phyloP scores from a whole-genome alignment of 106 monocot species.

The Dioscorea zingiberensis region DNA sequence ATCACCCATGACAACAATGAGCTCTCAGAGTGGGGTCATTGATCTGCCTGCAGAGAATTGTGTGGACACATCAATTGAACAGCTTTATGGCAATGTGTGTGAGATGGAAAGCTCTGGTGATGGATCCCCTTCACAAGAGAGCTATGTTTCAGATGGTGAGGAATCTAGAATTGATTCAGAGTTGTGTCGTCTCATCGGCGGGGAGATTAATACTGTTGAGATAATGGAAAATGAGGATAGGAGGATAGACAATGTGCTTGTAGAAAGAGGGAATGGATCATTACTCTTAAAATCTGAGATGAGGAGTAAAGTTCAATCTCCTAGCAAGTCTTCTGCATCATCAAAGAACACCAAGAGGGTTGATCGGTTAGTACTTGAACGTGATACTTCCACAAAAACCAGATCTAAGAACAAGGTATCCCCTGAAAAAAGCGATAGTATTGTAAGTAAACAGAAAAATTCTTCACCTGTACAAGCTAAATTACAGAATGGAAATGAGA shows the following conservation, averaged over 20 bases:
- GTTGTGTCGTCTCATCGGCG: slow-evolving; percentile 80
- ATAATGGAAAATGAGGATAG: slow-evolving; percentile 41
- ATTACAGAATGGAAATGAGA: slow-evolving; percentile 28
- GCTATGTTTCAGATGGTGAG: slow-evolving; percentile 78
- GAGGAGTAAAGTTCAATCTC: slow-evolving; percentile 12
- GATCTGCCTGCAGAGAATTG: slow-evolving; percentile 23
- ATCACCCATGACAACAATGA: slow-evolving; percentile 16
- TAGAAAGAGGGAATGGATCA: slow-evolving; percentile 13
- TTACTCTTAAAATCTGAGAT: slow-evolving; percentile 8
- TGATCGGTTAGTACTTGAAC: slow-evolving; percentile 24
- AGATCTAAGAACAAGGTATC: slow-evolving; percentile 24
- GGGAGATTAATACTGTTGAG: slow-evolving; percentile 37
- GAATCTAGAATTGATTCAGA: slow-evolving; percentile 96
- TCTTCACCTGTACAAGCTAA: slow-evolving; percentile 2
- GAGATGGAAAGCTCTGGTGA: slow-evolving; percentile 93
- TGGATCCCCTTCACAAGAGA: slow-evolving; percentile 51
- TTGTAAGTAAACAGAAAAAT: slow-evolving; percentile 32
- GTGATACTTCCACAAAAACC: slow-evolving; percentile 24
- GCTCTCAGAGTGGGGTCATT: slow-evolving; percentile 22
- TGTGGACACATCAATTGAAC: slow-evolving; percentile 75
- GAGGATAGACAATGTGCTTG: slow-evolving; percentile 15
- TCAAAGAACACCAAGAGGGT: slow-evolving; percentile 45
- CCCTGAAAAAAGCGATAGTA: slow-evolving; percentile 29
- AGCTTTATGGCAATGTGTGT: slow-evolving; percentile 80
- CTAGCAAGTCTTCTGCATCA: slow-evolving; percentile 20